Evolutionary conservation across 2,329 filamentous ascomycete species (phyloP).

Genomic region (Xylaria sp.): DNA sequence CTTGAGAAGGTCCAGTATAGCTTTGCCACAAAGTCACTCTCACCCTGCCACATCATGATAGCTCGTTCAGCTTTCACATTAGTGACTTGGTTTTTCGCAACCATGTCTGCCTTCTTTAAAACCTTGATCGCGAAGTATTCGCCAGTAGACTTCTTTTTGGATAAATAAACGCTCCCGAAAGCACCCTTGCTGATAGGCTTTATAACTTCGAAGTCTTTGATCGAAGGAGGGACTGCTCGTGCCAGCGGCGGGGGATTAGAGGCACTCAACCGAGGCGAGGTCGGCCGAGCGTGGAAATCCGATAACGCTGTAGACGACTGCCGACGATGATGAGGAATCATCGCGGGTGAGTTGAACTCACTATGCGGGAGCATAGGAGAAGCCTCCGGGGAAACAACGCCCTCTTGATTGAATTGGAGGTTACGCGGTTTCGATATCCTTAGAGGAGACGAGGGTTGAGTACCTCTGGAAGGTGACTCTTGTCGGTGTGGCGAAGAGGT

Average conservation of each 20-base stretch:
- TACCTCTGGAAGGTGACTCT: slow-evolving; percentile 83
- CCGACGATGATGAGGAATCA: slow-evolving; percentile 76
- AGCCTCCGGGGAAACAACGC: slow-evolving; percentile 82
- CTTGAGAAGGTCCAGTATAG: slow-evolving; percentile 99
- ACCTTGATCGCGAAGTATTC: slow-evolving; percentile 99
- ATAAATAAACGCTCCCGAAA: slow-evolving; percentile 96
- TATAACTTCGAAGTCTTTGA: slow-evolving; percentile 99
- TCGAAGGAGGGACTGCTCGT: slow-evolving; percentile 89
- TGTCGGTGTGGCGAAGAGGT: slow-evolving; percentile 84
- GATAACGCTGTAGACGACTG: slow-evolving; percentile 93
- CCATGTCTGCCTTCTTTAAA: slow-evolving; percentile 99
- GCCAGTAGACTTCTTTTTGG: slow-evolving; percentile 98
- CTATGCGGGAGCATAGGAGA: slow-evolving; percentile 87
- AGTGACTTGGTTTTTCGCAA: slow-evolving; percentile 98
- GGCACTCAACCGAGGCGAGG: slow-evolving; percentile 83
- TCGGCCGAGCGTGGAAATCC: slow-evolving; percentile 69
- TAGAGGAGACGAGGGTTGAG: slow-evolving; percentile 84
- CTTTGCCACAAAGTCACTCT: slow-evolving; percentile 98
- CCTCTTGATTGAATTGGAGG: slow-evolving; percentile 68
- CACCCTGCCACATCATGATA: slow-evolving; percentile 99
- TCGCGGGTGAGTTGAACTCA: slow-evolving; percentile 81
- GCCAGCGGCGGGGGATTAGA: slow-evolving; percentile 84
- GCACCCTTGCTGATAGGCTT: slow-evolving; percentile 99
- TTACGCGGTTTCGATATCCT: slow-evolving; percentile 83
- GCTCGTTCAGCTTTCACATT: slow-evolving; percentile 98